phyloP scores from a whole-genome alignment of 805 yeast genomes.

The Teunomyces cretensis region DNA sequence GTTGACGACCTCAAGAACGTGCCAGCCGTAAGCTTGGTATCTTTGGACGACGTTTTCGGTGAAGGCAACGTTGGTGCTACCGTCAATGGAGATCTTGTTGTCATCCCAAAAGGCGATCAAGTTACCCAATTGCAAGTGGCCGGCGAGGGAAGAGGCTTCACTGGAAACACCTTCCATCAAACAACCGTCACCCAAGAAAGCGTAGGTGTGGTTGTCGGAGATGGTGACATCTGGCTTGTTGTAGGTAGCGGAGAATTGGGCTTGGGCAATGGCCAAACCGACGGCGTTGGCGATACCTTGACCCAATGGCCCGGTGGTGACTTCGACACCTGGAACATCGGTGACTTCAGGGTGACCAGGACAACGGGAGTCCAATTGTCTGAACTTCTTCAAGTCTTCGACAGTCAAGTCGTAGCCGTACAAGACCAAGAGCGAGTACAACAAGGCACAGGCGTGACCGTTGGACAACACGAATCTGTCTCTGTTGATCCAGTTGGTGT shows the following conservation, averaged over 20 bases:
- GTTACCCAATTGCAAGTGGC: constrained; percentile 91
- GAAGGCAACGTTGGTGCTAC: constrained; percentile 84
- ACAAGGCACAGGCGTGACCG: constrained; percentile 93
- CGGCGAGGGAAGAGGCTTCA: constrained; percentile 93
- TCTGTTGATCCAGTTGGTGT: constrained; percentile 91
- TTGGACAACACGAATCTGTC: constrained; percentile 94
- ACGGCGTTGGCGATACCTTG: constrained; percentile 97
- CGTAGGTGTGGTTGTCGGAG: constrained; percentile 74
- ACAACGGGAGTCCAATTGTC: constrained; percentile 86
- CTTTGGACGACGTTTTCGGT: constrained; percentile 87
- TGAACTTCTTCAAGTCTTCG: constrained; percentile 86
- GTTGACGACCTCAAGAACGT: constrained; percentile 69
- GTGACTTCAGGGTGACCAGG: constrained; percentile 95
- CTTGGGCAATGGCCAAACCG: constrained; percentile 94
- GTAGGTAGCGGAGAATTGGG: constrained; percentile 87
- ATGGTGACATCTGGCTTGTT: constrained; percentile 80
- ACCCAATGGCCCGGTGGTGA: constrained; percentile 98
- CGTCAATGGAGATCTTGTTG: constrained; percentile 96
- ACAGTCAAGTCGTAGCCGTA: constrained; percentile 78
- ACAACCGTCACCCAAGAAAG: constrained; percentile 95
- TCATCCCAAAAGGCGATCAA: constrained; percentile 95
- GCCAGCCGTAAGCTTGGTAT: constrained; percentile 94
- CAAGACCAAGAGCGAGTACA: constrained; percentile 81
- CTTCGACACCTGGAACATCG: constrained; percentile 90
- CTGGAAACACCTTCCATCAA: constrained; percentile 96